Evolutionary conservation across 78 protist species (phyloP).

Genomic region (Dictyostelium capitatum): DNA sequence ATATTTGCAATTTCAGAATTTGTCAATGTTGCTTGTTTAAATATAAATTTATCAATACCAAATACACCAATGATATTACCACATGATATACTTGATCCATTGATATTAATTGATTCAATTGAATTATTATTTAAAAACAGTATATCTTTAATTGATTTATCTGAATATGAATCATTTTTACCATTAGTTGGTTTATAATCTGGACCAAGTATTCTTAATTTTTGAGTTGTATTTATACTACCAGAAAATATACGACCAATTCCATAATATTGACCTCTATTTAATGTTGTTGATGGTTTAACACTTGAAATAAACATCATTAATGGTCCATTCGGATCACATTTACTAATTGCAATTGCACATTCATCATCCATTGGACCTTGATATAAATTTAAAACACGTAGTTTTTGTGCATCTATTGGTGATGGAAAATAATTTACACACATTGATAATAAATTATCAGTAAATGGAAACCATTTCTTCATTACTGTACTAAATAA

Average conservation of each 20-base stretch:
- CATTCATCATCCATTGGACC: constrained; percentile 96
- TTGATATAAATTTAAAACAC: constrained; percentile 94
- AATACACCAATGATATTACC: constrained; percentile 98
- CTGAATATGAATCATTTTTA: too few species aligned
- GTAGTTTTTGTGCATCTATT: constrained; percentile 94
- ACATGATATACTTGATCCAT: constrained; percentile 84
- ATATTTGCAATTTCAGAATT: too few species aligned
- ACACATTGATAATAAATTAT: constrained; percentile 62
- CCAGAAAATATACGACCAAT: constrained; percentile 99
- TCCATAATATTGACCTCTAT: constrained; percentile 95
- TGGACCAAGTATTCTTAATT: constrained; percentile 97
- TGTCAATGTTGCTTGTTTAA: constrained; percentile 97
- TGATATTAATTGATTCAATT: constrained; percentile 86
- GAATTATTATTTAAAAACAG: constrained; percentile 84
- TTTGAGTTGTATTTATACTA: constrained; percentile 90
- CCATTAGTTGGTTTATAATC: background rate
- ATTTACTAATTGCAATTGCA: constrained; percentile 82
- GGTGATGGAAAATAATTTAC: constrained; percentile 91
- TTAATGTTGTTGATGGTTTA: constrained; percentile 95
- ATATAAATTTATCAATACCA: constrained; percentile 98
- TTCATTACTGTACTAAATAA: constrained; percentile 74
- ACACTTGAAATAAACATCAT: constrained; percentile 98
- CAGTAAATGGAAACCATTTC: constrained; percentile 74
- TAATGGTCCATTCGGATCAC: constrained; percentile 98
- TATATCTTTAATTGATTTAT: background rate